A percentile compares a stretch with the other conserved stretches of the same genome.
Evolutionary conservation across 768 basidiomycete genomes (phyloP).

Genomic region (Kwoniella botswanensis): DNA sequence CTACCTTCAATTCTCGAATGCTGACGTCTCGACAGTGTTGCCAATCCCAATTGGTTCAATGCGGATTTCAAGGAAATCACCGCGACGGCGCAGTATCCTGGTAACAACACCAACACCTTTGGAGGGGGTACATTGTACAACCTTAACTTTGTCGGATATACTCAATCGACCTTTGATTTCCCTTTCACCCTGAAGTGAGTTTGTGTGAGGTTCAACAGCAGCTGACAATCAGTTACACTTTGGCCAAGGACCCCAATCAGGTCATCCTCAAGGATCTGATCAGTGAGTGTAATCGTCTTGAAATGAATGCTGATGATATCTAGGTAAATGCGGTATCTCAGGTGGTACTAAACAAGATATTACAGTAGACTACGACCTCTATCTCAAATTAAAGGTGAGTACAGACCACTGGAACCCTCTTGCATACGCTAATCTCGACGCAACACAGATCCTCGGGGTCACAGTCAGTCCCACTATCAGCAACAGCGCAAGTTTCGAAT

Average conservation of each 20-base stretch:
- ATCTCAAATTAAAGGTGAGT: conserved; percentile 51
- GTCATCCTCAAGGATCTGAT: conserved; percentile 53
- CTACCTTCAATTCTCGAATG: background rate
- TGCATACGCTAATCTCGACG: conserved; percentile 11
- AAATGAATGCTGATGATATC: background rate
- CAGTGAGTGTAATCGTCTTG: conserved; percentile 38
- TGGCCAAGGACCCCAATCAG: conserved; percentile 49
- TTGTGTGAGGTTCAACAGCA: background rate
- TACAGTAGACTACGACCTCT: conserved; percentile 55
- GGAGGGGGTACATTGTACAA: conserved; percentile 55
- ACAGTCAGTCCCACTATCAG: conserved; percentile 49
- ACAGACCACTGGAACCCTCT: background rate
- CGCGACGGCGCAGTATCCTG: conserved; percentile 48
- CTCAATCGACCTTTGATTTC: conserved; percentile 51
- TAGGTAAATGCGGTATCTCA: conserved; percentile 52
- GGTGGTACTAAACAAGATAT: conserved; percentile 42
- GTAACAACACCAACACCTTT: conserved; percentile 39
- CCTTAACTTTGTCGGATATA: conserved; percentile 53
- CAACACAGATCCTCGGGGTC: conserved; percentile 43
- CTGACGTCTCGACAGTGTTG: conserved; percentile 30
- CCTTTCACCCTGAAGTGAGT: conserved; percentile 55
- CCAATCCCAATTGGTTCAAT: conserved; percentile 58
- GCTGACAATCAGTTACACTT: conserved; percentile 47
- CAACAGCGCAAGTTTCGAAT: conserved; percentile 54
- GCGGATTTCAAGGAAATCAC: conserved; percentile 53